Conservation (phyloP, 495 filamentous ascomycete genomes). For the Neurospora sp. region DNA sequence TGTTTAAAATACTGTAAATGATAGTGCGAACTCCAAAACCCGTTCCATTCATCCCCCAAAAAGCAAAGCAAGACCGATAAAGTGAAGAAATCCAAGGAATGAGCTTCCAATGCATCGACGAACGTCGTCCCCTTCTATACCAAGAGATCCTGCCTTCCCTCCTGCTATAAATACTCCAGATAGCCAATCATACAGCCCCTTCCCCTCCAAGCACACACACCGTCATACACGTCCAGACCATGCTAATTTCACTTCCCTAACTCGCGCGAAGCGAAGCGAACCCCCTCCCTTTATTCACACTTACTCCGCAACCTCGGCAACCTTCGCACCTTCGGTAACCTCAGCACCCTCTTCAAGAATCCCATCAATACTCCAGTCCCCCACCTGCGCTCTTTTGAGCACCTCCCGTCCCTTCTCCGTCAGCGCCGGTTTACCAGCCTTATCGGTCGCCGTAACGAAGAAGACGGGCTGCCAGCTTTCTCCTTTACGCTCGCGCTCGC, state of each 20-base stretch:
- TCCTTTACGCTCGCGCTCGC: conserved; percentile 56
- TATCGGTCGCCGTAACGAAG: conserved; percentile 66
- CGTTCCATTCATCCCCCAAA: neutral
- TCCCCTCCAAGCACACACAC: neutral
- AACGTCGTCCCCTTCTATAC: neutral
- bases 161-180: neutral
- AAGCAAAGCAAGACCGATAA: neutral
- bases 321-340: neutral
- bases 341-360: conserved; percentile 15
- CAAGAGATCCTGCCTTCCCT: neutral
- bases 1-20: neutral
- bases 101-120: neutral
- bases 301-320: neutral
- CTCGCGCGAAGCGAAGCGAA: no score
- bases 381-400: conserved; percentile 56
- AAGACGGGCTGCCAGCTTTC: conserved; percentile 80
- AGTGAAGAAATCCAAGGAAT: neutral
- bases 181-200: neutral
- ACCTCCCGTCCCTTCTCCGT: conserved; percentile 65
- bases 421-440: conserved; percentile 66
- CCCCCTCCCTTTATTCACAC: no score
- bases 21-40: neutral
- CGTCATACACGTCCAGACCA: neutral
- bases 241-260: neutral
- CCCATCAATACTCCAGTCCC: conserved; percentile 42